Conservation (phyloP, 805 yeast genomes). For the Candida succiphila region DNA sequence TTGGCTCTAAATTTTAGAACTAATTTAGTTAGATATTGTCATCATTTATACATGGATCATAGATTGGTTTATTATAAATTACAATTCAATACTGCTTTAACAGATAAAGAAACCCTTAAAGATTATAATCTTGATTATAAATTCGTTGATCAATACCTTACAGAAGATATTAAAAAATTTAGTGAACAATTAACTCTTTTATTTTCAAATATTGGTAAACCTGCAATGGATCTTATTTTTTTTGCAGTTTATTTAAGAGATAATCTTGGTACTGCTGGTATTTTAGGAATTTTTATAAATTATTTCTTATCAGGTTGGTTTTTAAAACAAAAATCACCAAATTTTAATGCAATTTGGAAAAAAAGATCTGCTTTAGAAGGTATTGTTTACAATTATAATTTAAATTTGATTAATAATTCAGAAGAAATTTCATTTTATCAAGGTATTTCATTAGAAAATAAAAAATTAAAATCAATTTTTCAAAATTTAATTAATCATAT, state of each 20-base stretch:
- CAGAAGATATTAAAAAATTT: constrained; percentile 76
- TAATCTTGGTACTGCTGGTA: constrained; percentile 80
- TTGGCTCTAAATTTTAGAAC: constrained; percentile 80
- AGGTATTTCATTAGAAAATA: constrained; percentile 72
- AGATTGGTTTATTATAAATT: constrained; percentile 77
- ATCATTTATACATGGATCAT: constrained; percentile 78
- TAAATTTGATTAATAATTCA: constrained; percentile 76
- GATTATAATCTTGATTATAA: constrained; percentile 30
- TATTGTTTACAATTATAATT: constrained; percentile 76
- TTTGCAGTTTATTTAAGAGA: constrained; percentile 78
- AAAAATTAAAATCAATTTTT: constrained; percentile 52
- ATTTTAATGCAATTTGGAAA: constrained; percentile 72
- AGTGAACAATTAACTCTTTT: constrained; percentile 73
- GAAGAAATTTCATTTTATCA: constrained; percentile 94
- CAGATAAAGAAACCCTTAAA: constrained; percentile 12
- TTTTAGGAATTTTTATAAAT: constrained; percentile 70
- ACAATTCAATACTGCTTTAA: constrained; percentile 42
- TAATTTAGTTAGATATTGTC: constrained; percentile 73
- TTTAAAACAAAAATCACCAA: constrained; percentile 68
- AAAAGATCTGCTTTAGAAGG: constrained; percentile 76
- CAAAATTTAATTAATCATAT: constrained; percentile 32
- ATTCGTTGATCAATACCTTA: constrained; percentile 79
- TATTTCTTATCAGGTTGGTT: constrained; percentile 72
- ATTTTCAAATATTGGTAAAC: constrained; percentile 86
- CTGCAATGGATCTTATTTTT: constrained; percentile 75